Base-by-base conservation (phyloP, 2,329 filamentous ascomycete genomes). In the Alternaria triticina region DNA sequence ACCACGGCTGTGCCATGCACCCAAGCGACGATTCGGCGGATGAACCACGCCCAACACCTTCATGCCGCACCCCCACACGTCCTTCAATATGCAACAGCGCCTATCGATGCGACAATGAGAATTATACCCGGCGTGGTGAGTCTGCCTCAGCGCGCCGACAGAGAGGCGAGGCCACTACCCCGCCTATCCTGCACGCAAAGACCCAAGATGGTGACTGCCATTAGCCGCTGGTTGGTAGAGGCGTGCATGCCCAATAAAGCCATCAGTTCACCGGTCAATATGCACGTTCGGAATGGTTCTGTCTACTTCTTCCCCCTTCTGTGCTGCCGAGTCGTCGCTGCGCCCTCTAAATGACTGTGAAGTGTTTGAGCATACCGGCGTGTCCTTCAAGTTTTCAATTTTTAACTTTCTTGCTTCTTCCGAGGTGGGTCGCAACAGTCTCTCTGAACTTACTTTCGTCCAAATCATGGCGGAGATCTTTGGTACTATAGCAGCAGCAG, bases 251-350 rank as follows among this genome's bases (percentile, higher is more conserved):
- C 4, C 49, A 40, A 36, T 52, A 40, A 12, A 52, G 5, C 28
- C 28, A 25, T 8, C 49, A 36, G 28, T 52, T 52, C 49, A 52
- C 49, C 49, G 49, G 49, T 51, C 20, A 23, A 23, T 23, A 51
- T 23, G 28, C 28, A 22, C 10, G 3, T 51, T 2, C 28, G 3
- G 11, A 23, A 7, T 23, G 17, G 5, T 51, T 33, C 49, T 51
- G 12, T 11, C 5, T 7, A 1, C 0, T 51, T 36, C 17, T 6
- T 6, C 1, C 1, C 3, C 6, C 5, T 33, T 51, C n/a, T 17
- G 5, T 3, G 27, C 5, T 20, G 15, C 5, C 9, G 5, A 10
- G 9, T 12, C 7, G 4, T 28, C 12, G 9, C 28, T n/a, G 15
- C 8, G 12, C 5, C 1, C 17, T 13, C 6, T 4, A 49, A 28